phyloP scores from a whole-genome alignment of 768 basidiomycete genomes.

The Boletus rex-veris region DNA sequence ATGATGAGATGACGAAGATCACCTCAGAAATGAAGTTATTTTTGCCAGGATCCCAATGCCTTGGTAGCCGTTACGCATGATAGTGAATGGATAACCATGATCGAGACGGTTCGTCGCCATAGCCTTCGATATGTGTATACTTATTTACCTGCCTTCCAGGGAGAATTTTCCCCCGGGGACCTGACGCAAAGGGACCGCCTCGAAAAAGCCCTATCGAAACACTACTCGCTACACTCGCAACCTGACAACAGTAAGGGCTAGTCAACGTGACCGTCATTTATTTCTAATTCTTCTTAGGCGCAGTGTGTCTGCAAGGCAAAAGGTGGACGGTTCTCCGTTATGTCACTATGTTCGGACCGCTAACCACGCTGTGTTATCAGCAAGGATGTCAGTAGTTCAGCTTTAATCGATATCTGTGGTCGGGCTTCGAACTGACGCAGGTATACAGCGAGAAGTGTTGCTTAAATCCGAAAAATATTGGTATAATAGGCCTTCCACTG shows the following conservation, averaged over 20 bases:
- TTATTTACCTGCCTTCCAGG: not conserved
- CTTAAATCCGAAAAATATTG: not conserved
- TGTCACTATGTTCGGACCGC: not conserved
- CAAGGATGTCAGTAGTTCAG: not conserved
- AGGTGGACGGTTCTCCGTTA: not conserved
- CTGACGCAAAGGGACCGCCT: not conserved
- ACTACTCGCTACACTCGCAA: not conserved
- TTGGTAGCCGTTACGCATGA: conserved; percentile 10
- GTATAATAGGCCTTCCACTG: not conserved
- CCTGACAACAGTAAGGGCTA: not conserved
- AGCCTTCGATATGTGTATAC: not conserved
- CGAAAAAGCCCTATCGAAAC: not conserved
- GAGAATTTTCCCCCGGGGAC: not conserved
- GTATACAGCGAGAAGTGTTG: too few species aligned
- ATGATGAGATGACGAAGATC: too few species aligned
- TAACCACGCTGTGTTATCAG: not conserved
- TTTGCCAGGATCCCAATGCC: not conserved
- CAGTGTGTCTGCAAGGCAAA: not conserved
- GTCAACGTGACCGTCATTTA: not conserved
- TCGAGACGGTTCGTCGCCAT: not conserved
- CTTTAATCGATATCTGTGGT: not conserved
- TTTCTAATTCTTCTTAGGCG: not conserved
- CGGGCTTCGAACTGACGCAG: too few species aligned
- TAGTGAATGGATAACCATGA: conserved; percentile 1
- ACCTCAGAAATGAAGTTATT: not conserved